phyloP scores from a whole-genome alignment of 345 rosid species.

The Passiflora organensis region DNA sequence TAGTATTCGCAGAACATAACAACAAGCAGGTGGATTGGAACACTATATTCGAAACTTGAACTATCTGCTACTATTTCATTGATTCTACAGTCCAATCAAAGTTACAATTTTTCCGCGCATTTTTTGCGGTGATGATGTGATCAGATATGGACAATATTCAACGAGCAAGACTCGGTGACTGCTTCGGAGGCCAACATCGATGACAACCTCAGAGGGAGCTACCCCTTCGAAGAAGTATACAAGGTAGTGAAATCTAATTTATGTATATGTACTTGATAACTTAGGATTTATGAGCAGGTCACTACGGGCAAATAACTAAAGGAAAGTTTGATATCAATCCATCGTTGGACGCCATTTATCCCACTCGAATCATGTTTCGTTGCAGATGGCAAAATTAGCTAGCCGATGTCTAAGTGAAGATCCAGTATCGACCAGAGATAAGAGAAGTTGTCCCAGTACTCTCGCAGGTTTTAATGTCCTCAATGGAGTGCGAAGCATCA shows the following conservation, averaged over 20 bases:
- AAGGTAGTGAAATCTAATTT: slow-evolving; percentile 15
- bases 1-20: neutral
- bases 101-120: neutral
- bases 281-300: no score
- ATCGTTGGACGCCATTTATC: no score
- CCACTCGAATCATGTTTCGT: neutral
- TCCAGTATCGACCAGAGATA: slow-evolving; percentile 30
- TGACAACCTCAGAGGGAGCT: slow-evolving; percentile 20
- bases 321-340: no score
- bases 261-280: no score
- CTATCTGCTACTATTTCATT: no score
- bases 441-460: slow-evolving; percentile 29
- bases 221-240: slow-evolving; percentile 32
- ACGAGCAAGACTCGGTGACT: slow-evolving; percentile 10
- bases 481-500: slow-evolving; percentile 27
- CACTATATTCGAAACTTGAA: no score
- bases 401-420: slow-evolving; percentile 23
- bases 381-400: slow-evolving; percentile 35
- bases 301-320: no score
- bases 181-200: slow-evolving; percentile 26
- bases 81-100: no score
- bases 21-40: neutral
- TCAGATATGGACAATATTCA: slow-evolving; percentile 24
- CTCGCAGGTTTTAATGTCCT: slow-evolving; percentile 19
- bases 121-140: slow-evolving; percentile 2